Evolutionary conservation across 805 yeast genomes (phyloP), one percentile per base, ranked within the genome.

Genomic region (Ogataea zsoltii): DNA sequence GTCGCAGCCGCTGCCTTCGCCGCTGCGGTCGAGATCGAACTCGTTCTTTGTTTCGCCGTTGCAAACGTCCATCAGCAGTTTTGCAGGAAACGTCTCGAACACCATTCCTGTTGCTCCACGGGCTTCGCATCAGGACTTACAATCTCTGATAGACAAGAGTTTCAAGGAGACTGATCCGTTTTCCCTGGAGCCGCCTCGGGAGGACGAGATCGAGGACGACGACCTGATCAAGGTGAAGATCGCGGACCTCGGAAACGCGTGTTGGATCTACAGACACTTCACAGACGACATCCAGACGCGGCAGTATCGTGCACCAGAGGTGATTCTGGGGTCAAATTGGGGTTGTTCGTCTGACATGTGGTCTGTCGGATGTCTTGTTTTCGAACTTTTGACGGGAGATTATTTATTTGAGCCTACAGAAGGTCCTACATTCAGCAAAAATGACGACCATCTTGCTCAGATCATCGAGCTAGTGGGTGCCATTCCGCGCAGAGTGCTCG

Each of bases 401-500:
- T 91, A 91, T 59, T 66, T 94, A 40, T 94, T 92, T 65, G 97
- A 92, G 63, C 99, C 99, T 4, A 79, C 82, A 42, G 80, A 80
- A 50, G 90, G 91, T 1, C 79, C 77, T 44, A 72, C 85, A 4
- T 92, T 88, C 67, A 64, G 83, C 39, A 91, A 91, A 60, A 96
- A 91, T 65, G 97, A 92, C 61, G 99, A 94, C 64, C 99, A 94
- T 65, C 75, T 94, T 56, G 98, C 98, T 0, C 98, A 94, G 65
- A 88, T 94, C 12, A 82, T 94, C 29, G 98, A 92, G 52, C 53
- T 68, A 15, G 58, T 67, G 17, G 70, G 71, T 2, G 54, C 63
- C 7, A 59, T 68, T 10, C 69, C 65, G 74, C 80, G 52, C 83
- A 90, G 38, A 75, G 77, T 63, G 74, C 82, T 71, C 66, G 87